Conservation (phyloP, 2,329 filamentous ascomycete species). For the Aspergillus arachidicola region DNA sequence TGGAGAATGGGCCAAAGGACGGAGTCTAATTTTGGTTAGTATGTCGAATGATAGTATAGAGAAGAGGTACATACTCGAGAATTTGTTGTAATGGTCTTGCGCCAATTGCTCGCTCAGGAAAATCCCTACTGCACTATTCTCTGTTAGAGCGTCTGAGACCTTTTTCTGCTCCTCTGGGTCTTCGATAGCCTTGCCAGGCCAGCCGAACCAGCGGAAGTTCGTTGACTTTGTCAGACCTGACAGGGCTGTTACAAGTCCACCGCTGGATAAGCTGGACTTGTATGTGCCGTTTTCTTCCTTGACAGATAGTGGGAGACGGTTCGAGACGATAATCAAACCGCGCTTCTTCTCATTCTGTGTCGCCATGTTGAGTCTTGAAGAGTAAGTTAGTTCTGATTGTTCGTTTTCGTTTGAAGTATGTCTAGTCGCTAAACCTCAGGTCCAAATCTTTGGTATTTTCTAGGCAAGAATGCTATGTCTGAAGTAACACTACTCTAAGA, state of each 20-base stretch:
- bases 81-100: constrained; percentile 93
- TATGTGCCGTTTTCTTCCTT: constrained; percentile 82
- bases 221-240: constrained; percentile 86
- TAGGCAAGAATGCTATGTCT: neutral
- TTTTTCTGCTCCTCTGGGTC: constrained; percentile 68
- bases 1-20: constrained; percentile 97
- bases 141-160: constrained; percentile 71
- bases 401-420: neutral
- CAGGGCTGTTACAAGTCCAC: constrained; percentile 85
- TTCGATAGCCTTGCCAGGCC: constrained; percentile 86
- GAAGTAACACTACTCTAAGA: neutral
- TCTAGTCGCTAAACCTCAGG: neutral
- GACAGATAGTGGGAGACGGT: constrained; percentile 89
- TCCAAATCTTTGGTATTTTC: neutral
- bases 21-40: constrained; percentile 68
- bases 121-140: constrained; percentile 81
- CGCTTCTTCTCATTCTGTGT: constrained; percentile 20
- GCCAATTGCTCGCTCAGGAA: constrained; percentile 86
- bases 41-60: no score
- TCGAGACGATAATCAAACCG: constrained; percentile 73
- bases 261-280: constrained; percentile 85
- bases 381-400: neutral
- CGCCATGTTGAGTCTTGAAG: neutral
- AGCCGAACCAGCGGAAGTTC: constrained; percentile 93
- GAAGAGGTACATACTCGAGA: constrained; percentile 70